phyloP scores from a whole-genome alignment of 257 asterid genomes.

The Rehmannia glutinosa region DNA sequence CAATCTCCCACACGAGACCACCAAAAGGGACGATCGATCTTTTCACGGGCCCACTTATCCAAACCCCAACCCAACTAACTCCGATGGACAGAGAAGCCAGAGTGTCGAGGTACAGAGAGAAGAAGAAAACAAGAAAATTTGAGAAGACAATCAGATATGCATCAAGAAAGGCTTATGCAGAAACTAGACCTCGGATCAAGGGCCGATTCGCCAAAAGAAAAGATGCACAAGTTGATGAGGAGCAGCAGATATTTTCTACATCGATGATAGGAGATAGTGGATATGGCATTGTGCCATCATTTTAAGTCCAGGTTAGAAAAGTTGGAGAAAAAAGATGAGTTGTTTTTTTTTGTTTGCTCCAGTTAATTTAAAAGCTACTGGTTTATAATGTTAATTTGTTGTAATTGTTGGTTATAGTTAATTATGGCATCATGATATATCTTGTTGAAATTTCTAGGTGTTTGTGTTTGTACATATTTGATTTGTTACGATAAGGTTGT shows the following conservation, averaged over 20 bases:
- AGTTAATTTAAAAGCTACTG: neutral
- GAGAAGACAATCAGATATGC: slow-evolving; percentile 82
- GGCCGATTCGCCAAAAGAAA: slow-evolving; percentile 65
- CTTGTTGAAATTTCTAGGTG: too few relatives aligned
- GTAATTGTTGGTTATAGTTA: too few relatives aligned
- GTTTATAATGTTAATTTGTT: neutral
- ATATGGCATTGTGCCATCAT: slow-evolving; percentile 44
- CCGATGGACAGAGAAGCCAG: slow-evolving; percentile 68
- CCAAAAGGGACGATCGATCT: slow-evolving; percentile 59
- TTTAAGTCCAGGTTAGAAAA: neutral
- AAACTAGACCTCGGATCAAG: slow-evolving; percentile 67
- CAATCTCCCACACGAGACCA: slow-evolving; percentile 37
- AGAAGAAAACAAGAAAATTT: slow-evolving; percentile 65
- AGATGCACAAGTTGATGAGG: slow-evolving; percentile 41
- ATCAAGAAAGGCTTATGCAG: too few relatives aligned
- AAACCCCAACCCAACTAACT: slow-evolving; percentile 41
- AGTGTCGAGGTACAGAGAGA: slow-evolving; percentile 67
- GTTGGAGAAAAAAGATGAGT: neutral
- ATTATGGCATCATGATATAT: too few relatives aligned
- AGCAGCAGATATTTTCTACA: slow-evolving; percentile 43
- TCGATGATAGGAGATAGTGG: slow-evolving; percentile 33
- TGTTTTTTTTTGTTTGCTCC: too few relatives aligned
- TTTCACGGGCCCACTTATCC: slow-evolving; percentile 35
- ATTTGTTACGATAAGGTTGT: too few relatives aligned
- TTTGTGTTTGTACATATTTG: too few relatives aligned